Percentiles rank a stretch among this genome's conserved stretches.
These are phyloP conservation scores for Globisporangium orthogonon DNA, from an alignment of 352 stramenopile genomes.

Conservation along the genomic window DNA sequence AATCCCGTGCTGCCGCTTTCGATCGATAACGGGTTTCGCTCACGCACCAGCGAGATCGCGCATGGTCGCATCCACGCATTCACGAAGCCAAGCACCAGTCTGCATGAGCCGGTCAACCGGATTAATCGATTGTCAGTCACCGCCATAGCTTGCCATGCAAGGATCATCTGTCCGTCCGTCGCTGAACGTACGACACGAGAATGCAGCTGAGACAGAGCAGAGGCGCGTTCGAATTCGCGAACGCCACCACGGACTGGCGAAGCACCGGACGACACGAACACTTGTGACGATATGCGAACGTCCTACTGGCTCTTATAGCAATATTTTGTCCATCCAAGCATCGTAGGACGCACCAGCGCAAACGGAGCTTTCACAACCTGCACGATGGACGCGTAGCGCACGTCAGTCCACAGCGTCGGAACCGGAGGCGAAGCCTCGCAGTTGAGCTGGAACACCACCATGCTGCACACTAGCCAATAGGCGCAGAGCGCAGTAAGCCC, in stretches of 20 bases:
- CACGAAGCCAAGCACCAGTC: conserved; percentile 18
- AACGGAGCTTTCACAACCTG: conserved; percentile 37
- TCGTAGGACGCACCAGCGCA: conserved; percentile 29
- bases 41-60: conserved; percentile 33
- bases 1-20: no score
- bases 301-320: no score
- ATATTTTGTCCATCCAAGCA: not conserved
- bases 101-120: not conserved
- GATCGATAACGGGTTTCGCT: no score
- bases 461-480: conserved; percentile 18
- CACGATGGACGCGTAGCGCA: conserved; percentile 31
- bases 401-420: conserved; percentile 56
- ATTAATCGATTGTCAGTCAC: not conserved
- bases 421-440: conserved; percentile 42
- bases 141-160: no score
- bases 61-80: conserved; percentile 47
- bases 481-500: conserved; percentile 18
- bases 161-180: not conserved
- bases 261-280: not conserved
- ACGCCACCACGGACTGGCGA: conserved; percentile 27
- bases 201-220: conserved; percentile 24
- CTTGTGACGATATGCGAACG: no score
- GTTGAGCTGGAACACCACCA: conserved; percentile 49
- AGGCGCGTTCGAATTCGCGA: conserved; percentile 29
- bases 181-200: conserved; percentile 20